Conservation (phyloP, 345 rosid species). For the Aquilaria sinensis region DNA sequence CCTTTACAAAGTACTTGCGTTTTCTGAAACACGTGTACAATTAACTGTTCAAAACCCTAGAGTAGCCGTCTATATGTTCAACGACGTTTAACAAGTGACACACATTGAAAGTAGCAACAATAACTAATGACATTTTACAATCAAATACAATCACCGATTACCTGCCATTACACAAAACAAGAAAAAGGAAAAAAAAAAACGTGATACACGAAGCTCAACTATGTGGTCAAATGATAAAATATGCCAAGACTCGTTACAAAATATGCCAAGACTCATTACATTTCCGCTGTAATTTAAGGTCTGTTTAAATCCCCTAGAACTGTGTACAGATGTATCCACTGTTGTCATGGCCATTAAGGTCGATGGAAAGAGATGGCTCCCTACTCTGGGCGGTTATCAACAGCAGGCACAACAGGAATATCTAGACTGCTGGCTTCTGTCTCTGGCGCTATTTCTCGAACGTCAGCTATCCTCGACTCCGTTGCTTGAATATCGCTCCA, state of each 20-base stretch:
- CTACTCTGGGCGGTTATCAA: conserved; percentile 39
- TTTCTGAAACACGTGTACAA: too few relatives aligned
- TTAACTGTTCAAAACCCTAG: too few relatives aligned
- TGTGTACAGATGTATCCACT: neutral
- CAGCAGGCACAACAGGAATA: conserved; percentile 56
- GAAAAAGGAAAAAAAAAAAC: neutral
- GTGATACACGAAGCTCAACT: conserved; percentile 1
- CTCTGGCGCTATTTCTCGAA: conserved; percentile 62
- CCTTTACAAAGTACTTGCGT: too few relatives aligned
- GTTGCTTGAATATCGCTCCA: conserved; percentile 96
- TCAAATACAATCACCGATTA: too few relatives aligned
- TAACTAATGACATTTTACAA: too few relatives aligned
- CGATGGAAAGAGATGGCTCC: conserved; percentile 42
- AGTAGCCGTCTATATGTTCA: too few relatives aligned
- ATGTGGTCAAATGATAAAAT: conserved; percentile 1
- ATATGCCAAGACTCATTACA: neutral
- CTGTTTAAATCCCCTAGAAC: neutral
- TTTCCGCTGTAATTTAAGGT: neutral
- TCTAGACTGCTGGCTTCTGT: conserved; percentile 70
- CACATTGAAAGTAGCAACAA: too few relatives aligned
- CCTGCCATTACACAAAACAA: too few relatives aligned
- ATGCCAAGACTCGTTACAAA: neutral
- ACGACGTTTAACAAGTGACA: too few relatives aligned
- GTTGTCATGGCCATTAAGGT: conserved; percentile 33
- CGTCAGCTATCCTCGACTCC: conserved; percentile 69